phyloP scores from a whole-genome alignment of 2,329 filamentous ascomycete genomes.

The Colletotrichum orbiculare region DNA sequence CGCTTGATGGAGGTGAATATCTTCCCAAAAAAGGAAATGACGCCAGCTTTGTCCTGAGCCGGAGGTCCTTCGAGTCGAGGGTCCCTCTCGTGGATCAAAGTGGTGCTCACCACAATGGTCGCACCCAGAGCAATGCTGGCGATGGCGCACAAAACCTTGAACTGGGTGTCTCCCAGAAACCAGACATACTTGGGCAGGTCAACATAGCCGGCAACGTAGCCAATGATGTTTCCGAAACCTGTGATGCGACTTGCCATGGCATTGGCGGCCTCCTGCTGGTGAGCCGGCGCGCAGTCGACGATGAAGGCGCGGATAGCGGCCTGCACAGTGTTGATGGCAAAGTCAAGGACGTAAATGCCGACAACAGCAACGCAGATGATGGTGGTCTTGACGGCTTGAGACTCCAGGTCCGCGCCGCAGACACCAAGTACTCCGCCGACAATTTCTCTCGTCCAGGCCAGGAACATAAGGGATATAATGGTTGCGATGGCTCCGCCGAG shows the following conservation, averaged over 20 bases:
- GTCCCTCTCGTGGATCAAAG: conserved; percentile 80
- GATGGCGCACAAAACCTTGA: conserved; percentile 90
- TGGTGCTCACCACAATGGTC: conserved; percentile 78
- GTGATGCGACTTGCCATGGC: conserved; percentile 91
- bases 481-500: conserved; percentile 75
- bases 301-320: conserved; percentile 92
- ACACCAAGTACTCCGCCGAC: conserved; percentile 74
- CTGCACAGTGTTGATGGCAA: conserved; percentile 97
- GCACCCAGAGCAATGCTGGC: conserved; percentile 78
- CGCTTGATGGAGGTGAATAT: conserved; percentile 81
- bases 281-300: conserved; percentile 89
- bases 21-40: conserved; percentile 82
- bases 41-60: conserved; percentile 68
- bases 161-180: conserved; percentile 88
- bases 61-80: conserved; percentile 77
- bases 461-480: conserved; percentile 72
- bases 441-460: conserved; percentile 80
- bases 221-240: conserved; percentile 89
- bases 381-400: conserved; percentile 69
- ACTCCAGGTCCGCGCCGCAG: conserved; percentile 77
- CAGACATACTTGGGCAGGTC: conserved; percentile 80
- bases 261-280: conserved; percentile 94
- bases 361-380: conserved; percentile 84
- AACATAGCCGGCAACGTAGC: conserved; percentile 88
- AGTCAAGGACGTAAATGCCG: conserved; percentile 91